Conservation (phyloP, 2,329 filamentous ascomycete genomes). For the Phialophora verrucosa region DNA sequence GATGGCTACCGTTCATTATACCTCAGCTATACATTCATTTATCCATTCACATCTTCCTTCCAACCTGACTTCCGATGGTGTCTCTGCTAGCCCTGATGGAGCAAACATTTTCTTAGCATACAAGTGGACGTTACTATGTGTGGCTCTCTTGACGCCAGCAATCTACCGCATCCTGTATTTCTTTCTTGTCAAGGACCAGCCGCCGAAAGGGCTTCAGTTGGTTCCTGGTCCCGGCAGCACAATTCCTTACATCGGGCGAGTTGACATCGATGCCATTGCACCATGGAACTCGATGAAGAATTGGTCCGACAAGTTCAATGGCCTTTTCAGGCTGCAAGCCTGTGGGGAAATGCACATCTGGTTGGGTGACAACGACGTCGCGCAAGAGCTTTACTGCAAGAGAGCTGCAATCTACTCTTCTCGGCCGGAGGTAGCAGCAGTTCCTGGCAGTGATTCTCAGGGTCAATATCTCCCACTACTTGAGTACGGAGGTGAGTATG, state of each 20-base stretch:
- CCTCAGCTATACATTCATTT: constrained; percentile 8
- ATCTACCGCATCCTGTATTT: constrained; percentile 8
- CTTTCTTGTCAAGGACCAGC: constrained; percentile 26
- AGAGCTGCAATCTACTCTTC: constrained; percentile 40
- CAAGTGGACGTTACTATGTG: background rate
- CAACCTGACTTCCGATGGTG: constrained; percentile 3
- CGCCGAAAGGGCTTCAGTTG: constrained; percentile 38
- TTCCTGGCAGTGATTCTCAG: constrained; percentile 39
- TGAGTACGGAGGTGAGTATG: constrained; percentile 35
- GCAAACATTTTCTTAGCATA: background rate
- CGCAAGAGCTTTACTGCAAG: constrained; percentile 39
- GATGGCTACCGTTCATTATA: constrained; percentile 13
- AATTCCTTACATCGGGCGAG: constrained; percentile 38
- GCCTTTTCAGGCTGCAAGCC: constrained; percentile 38
- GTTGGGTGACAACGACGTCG: constrained; percentile 36
- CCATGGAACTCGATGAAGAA: constrained; percentile 40
- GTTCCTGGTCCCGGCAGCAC: constrained; percentile 37
- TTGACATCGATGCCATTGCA: constrained; percentile 39
- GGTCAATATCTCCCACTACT: constrained; percentile 40
- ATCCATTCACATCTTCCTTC: constrained; percentile 7
- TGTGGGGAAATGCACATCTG: constrained; percentile 41
- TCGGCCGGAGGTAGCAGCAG: constrained; percentile 39
- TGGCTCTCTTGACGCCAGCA: background rate
- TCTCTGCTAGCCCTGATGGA: background rate
- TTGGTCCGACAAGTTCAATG: constrained; percentile 37